Base-by-base conservation (phyloP, 108 stramenopile species). In the Skeletonema potamos region DNA sequence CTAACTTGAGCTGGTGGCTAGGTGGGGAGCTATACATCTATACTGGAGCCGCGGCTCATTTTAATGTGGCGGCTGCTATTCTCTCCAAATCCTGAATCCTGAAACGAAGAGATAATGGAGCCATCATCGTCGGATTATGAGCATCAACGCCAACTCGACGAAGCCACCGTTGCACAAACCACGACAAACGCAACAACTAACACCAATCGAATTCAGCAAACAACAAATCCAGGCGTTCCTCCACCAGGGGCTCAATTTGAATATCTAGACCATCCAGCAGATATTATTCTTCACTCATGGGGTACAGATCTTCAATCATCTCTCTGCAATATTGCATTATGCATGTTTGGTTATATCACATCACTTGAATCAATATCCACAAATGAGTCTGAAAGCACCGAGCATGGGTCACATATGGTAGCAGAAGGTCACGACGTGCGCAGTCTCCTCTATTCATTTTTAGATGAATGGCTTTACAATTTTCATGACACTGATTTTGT, bases 301-400 rank as follows among this genome's bases (percentile, higher is more conserved):
- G 91, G 91, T 15, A 51, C 37, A 6, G 61, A 72, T 58, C 46
- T 91, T 17, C 54, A 30, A 30, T 37, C 65, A 27, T 75, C 89
- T 9, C 68, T 92, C 9, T 37, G 36, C 26, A 29, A 82, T 22
- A 58, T 90, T 26, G 72, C 75, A 3, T n/a, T 73, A 12, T 72
- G 80, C 62, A 88, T 93, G 89, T 88, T 91, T 56, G 89, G 87
- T 44, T 86, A 88, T 76, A 88, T 93, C 67, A 91, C 92, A 10
- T 72, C 84, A 26, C 37, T 90, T 20, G 62, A 39, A 24, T 61
- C 43, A 15, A 60, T 91, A 27, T 82, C 76, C 27, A 61, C 83
- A 15, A 67, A 88, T 56, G 22, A 39, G 15, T 1, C 20, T 6
- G 32, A 55, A 30, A 73, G 64, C 29, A 15, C 0, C 8, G 28